phyloP scores from a whole-genome alignment of 139 green algal genomes.

The Picochlorum sp. region DNA sequence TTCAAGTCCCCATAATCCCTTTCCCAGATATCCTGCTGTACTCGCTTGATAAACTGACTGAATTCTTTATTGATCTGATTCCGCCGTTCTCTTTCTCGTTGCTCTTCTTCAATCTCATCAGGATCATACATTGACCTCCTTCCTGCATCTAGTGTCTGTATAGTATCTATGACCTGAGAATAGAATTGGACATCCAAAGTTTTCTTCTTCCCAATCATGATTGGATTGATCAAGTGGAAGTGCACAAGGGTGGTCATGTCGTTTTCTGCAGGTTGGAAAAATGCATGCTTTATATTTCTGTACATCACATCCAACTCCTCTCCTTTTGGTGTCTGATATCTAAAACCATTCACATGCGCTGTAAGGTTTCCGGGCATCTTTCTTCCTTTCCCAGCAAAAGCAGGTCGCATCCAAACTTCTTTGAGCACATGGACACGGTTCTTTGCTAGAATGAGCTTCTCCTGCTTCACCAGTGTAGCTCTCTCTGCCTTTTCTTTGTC shows the following conservation, averaged over 20 bases:
- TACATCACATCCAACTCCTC: conserved; percentile 94
- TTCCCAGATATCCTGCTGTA: conserved; percentile 79
- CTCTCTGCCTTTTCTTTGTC: conserved; percentile 91
- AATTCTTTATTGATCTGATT: conserved; percentile 91
- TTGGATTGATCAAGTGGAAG: conserved; percentile 96
- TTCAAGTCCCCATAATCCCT: conserved; percentile 60
- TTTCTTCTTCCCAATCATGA: conserved; percentile 99
- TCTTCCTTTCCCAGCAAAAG: conserved; percentile 76
- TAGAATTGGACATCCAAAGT: conserved; percentile 97
- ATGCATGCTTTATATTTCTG: conserved; percentile 95
- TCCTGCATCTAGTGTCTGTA: conserved; percentile 85
- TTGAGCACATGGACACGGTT: conserved; percentile 66
- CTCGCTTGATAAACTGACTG: conserved; percentile 57
- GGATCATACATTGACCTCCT: conserved; percentile 83
- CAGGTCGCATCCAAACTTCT: conserved; percentile 91
- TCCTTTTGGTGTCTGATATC: conserved; percentile 74
- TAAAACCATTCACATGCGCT: conserved; percentile 94
- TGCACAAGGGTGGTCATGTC: conserved; percentile 97
- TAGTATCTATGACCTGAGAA: conserved; percentile 87
- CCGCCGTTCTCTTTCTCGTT: conserved; percentile 83
- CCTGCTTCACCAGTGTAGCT: conserved; percentile 90
- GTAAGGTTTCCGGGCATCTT: conserved; percentile 88
- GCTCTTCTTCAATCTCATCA: conserved; percentile 99
- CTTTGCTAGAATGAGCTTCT: conserved; percentile 67
- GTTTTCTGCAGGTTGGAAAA: conserved; percentile 90